Evolutionary conservation across 139 green algal genomes (phyloP).

Genomic region (Mesostigma viride): DNA sequence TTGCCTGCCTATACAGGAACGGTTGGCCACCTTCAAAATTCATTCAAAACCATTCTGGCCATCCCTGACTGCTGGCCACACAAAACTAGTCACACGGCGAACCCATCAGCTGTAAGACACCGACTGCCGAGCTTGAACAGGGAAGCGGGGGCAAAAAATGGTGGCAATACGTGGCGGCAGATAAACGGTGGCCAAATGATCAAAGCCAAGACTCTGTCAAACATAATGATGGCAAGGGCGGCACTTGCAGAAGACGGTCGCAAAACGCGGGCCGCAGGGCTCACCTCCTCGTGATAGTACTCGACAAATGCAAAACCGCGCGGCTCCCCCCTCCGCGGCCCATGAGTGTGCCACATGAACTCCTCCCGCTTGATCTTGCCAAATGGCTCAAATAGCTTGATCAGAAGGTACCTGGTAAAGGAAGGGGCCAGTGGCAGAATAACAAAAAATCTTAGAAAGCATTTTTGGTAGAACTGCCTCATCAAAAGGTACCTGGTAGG

Average conservation of each 20-base stretch:
- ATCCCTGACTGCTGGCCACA: too few species aligned
- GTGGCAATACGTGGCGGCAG: background rate
- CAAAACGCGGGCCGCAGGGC: background rate
- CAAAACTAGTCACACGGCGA: too few species aligned
- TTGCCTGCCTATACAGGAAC: too few species aligned
- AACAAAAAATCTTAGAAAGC: too few species aligned
- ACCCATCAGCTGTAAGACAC: background rate
- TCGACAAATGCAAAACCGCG: conserved; percentile 26
- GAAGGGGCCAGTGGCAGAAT: too few species aligned
- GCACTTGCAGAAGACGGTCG: background rate
- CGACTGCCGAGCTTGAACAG: background rate
- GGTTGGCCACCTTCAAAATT: too few species aligned
- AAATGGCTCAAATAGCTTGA: conserved; percentile 26
- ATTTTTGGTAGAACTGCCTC: too few species aligned
- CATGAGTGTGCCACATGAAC: conserved; percentile 25
- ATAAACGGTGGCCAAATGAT: background rate
- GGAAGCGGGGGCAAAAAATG: background rate
- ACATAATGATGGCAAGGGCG: background rate
- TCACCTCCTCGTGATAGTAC: conserved; percentile 17
- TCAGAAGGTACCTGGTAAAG: conserved; percentile 27
- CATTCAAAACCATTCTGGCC: too few species aligned
- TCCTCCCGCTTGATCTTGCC: conserved; percentile 26
- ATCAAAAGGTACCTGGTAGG: too few species aligned
- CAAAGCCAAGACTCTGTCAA: background rate
- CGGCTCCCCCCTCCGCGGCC: conserved; percentile 14